Percentiles rank a stretch among this genome's conserved stretches.
phyloP scores from a whole-genome alignment of 306 rosid genomes.

The Rubus idaeus region DNA sequence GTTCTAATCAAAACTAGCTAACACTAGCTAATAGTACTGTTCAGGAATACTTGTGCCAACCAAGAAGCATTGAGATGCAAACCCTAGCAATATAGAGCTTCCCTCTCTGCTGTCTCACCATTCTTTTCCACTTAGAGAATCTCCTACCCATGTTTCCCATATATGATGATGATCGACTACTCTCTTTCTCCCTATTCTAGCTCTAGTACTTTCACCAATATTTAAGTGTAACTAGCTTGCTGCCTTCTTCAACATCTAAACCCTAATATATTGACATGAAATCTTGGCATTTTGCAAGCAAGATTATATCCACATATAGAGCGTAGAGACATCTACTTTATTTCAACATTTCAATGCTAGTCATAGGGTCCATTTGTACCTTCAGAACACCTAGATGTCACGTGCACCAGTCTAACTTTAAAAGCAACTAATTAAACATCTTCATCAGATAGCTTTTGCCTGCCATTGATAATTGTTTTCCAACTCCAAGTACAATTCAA shows the following conservation, averaged over 20 bases:
- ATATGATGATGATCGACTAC: neutral
- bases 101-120: constrained; percentile 72
- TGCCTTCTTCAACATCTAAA: neutral
- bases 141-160: constrained; percentile 45
- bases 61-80: constrained; percentile 82
- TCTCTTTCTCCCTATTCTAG: neutral
- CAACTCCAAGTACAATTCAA: neutral
- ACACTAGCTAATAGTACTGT: neutral
- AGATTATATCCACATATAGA: constrained; percentile 17
- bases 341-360: constrained; percentile 14
- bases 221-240: neutral
- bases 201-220: neutral
- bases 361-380: constrained; percentile 50
- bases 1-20: neutral
- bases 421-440: constrained; percentile 21
- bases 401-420: constrained; percentile 34
- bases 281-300: neutral
- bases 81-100: constrained; percentile 75
- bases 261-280: constrained; percentile 5
- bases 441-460: constrained; percentile 47
- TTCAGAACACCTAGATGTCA: constrained; percentile 30
- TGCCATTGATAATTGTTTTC: constrained; percentile 47
- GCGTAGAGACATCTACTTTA: neutral
- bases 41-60: constrained; percentile 61
- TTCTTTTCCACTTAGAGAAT: constrained; percentile 65